Percentiles rank a stretch among this genome's conserved stretches.
These are phyloP conservation scores for Colletotrichum orchidophilum DNA, from an alignment of 2,329 filamentous ascomycete species.

Conservation along the genomic window DNA sequence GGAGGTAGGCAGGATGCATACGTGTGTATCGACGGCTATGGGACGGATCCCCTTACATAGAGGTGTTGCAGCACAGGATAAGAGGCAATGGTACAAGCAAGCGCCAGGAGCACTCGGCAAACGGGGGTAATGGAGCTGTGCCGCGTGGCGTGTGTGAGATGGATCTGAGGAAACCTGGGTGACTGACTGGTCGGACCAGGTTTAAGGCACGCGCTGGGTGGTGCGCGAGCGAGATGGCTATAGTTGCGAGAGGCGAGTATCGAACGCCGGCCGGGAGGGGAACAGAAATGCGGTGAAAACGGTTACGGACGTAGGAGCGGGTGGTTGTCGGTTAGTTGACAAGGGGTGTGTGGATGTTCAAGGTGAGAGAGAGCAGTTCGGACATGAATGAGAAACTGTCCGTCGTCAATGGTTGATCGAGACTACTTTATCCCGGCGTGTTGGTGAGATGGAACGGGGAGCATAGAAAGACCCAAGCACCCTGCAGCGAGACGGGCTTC, in stretches of 20 bases:
- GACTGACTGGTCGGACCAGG: background rate
- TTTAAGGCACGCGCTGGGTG: background rate
- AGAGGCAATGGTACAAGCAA: background rate
- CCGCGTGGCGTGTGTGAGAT: background rate
- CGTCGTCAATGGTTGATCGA: background rate
- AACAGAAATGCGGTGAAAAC: background rate
- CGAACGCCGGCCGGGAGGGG: background rate
- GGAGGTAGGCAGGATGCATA: background rate
- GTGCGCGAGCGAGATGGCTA: constrained; percentile 4
- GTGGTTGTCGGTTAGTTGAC: background rate
- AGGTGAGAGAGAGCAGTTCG: background rate
- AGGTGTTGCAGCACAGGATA: background rate
- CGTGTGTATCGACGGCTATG: background rate
- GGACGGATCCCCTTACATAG: background rate
- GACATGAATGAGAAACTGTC: background rate
- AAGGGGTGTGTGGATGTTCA: too few relatives aligned
- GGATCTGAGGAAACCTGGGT: background rate
- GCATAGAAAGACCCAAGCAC: background rate
- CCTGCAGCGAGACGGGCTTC: background rate
- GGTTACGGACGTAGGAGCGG: constrained; percentile 22
- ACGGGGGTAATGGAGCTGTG: background rate
- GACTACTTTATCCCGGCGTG: background rate
- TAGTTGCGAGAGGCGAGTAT: background rate
- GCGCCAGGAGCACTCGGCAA: background rate
- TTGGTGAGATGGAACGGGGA: background rate